Percentiles rank a stretch among this genome's conserved stretches.
These are phyloP conservation scores for Didymella arachidicola DNA, from an alignment of 2,329 filamentous ascomycete species.

Conservation along the genomic window DNA sequence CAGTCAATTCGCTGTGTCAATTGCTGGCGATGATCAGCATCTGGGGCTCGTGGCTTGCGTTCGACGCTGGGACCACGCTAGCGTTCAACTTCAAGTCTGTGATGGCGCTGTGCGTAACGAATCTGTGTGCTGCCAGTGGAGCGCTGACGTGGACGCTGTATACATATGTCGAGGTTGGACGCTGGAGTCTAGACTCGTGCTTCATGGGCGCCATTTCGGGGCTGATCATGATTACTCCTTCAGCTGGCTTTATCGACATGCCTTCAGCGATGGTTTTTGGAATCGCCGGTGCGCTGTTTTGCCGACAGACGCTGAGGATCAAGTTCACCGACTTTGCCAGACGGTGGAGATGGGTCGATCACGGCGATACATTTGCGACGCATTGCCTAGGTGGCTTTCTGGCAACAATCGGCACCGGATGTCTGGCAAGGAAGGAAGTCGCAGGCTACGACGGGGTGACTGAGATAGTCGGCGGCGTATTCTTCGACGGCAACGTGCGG, in stretches of 20 bases:
- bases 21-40: slow-evolving; percentile 59
- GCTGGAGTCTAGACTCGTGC: slow-evolving; percentile 59
- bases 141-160: slow-evolving; percentile 58
- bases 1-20: slow-evolving; percentile 59
- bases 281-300: slow-evolving; percentile 56
- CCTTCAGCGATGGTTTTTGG: slow-evolving; percentile 60
- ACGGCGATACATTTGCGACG: slow-evolving; percentile 64
- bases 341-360: slow-evolving; percentile 62
- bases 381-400: slow-evolving; percentile 62
- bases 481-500: slow-evolving; percentile 61
- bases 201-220: slow-evolving; percentile 64
- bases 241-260: slow-evolving; percentile 60
- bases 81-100: slow-evolving; percentile 60
- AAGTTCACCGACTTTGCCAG: slow-evolving; percentile 60
- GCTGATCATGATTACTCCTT: slow-evolving; percentile 62
- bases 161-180: slow-evolving; percentile 54
- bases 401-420: slow-evolving; percentile 60
- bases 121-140: slow-evolving; percentile 58
- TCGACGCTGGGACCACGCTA: slow-evolving; percentile 60
- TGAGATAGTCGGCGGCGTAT: slow-evolving; percentile 59
- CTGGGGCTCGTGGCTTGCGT: slow-evolving; percentile 62
- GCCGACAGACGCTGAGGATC: slow-evolving; percentile 61
- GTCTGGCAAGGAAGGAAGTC: slow-evolving; percentile 61
- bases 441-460: slow-evolving; percentile 62
- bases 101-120: slow-evolving; percentile 60